Conservation (phyloP, 169 alveolate genomes). For the Babesia sp. region DNA sequence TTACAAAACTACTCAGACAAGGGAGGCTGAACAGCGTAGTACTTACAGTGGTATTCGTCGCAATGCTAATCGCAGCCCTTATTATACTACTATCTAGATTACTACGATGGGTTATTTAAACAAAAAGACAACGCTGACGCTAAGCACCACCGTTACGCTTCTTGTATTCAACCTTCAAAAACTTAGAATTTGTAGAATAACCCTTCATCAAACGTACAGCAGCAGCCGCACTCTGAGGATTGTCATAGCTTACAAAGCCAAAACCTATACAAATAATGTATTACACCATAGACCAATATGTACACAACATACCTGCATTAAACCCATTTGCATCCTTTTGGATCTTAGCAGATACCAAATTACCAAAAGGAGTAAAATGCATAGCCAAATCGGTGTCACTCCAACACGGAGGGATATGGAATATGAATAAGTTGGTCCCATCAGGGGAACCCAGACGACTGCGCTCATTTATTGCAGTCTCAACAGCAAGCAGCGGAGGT, state of each 20-base stretch:
- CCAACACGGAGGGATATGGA: slow-evolving; percentile 91
- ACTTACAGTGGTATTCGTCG: slow-evolving; percentile 38
- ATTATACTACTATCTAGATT: slow-evolving; percentile 28
- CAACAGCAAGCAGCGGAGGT: slow-evolving; percentile 75
- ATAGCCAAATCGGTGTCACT: slow-evolving; percentile 80
- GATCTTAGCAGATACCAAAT: slow-evolving; percentile 86
- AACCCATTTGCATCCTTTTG: slow-evolving; percentile 84
- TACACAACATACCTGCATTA: slow-evolving; percentile 62
- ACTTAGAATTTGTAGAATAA: slow-evolving; percentile 82
- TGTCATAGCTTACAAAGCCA: slow-evolving; percentile 89
- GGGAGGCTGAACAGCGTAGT: slow-evolving; percentile 61
- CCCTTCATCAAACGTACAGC: slow-evolving; percentile 90
- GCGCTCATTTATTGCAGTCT: slow-evolving; percentile 64
- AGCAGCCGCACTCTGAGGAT: slow-evolving; percentile 83
- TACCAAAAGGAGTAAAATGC: slow-evolving; percentile 86
- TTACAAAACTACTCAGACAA: slow-evolving; percentile 54
- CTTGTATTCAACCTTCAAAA: slow-evolving; percentile 85
- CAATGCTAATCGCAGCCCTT: slow-evolving; percentile 8
- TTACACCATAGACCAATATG: neutral
- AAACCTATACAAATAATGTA: slow-evolving; percentile 72
- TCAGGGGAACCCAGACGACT: slow-evolving; percentile 81
- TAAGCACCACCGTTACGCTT: slow-evolving; percentile 77
- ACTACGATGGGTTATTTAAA: slow-evolving; percentile 1
- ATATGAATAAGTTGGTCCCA: slow-evolving; percentile 90
- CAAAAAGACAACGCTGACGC: neutral